Percentiles rank a stretch among this genome's conserved stretches.
Evolutionary conservation across 176 grass and related monocot species (phyloP).

Genomic region (Zizania latifolia): DNA sequence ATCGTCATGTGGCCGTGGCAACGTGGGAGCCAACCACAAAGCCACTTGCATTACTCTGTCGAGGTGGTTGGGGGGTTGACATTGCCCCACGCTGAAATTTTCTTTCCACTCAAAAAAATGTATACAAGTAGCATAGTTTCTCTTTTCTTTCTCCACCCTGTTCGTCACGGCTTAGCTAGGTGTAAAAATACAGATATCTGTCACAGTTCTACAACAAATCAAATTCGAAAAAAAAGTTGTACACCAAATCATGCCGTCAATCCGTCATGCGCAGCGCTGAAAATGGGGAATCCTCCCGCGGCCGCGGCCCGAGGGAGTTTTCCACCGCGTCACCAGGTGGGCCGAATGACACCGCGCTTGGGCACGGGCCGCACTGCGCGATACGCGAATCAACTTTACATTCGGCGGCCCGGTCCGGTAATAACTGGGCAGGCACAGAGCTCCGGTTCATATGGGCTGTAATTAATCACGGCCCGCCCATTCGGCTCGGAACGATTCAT

Average conservation of each 20-base stretch:
- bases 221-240: no score
- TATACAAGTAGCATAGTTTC: not conserved
- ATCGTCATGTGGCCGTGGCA: not conserved
- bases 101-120: not conserved
- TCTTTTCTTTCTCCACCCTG: not conserved
- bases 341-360: not conserved
- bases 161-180: not conserved
- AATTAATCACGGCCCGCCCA: not conserved
- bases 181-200: not conserved
- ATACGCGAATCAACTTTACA: no score
- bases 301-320: no score
- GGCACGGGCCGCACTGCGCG: not conserved
- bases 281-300: no score
- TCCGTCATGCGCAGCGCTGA: not conserved
- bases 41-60: conserved; percentile 6
- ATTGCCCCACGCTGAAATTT: not conserved
- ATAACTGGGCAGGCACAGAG: not conserved
- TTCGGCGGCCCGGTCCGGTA: no score
- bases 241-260: no score
- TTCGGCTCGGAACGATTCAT: not conserved
- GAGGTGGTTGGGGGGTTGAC: conserved; percentile 14
- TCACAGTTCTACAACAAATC: not conserved
- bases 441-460: no score
- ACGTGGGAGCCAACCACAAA: conserved; percentile 11
- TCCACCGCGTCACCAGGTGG: not conserved